Base-by-base conservation (phyloP, 768 basidiomycete species). In the Mycena floridula region DNA sequence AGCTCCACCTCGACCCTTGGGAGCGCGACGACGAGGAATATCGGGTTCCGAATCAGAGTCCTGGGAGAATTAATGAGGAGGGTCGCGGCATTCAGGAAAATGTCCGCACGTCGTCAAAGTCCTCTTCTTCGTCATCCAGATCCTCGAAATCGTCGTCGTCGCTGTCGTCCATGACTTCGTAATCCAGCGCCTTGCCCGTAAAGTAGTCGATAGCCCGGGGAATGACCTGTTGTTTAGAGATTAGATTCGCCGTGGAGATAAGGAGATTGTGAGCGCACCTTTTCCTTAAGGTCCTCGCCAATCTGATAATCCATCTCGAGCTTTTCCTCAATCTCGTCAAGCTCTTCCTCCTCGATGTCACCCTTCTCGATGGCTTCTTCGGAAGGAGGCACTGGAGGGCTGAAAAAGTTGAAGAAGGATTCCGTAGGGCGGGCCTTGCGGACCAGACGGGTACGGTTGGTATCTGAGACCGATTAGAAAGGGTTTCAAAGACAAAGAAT, bases 351-450 rank as follows among this genome's bases (percentile, higher is more conserved):
- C 0, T 89, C 89, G 16, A 88, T 68, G 3, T 92, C 89, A 21
- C 74, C 80, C 22, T 66, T 72, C 47, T 89, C 86, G 38, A 85
- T 63, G 32, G 68, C 74, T 37, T 84, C 81, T 9, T 85, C 80
- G 5, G 75, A 61, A 3, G 89, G 88, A 2, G 85, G 81, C 20
- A 70, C 62, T 13, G 90, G 91, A 8, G 92, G 90, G 43, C 70
- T 68, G 79, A 99, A 99, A 71, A 98, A 99, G 77, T 92, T 91
- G 85, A 99, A 99, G 78, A 99, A 98, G 12, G 95, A 97, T 25
- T 94, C 89, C 5, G 88, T 83, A 7, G 91, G 89, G 53, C 79
- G 82, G 5, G 88, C 85, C 71, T 97, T 97, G 66, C 82, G 77
- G 32, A 87, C 81, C 26, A 89, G 68, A 49, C 86, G 85, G 1